Evolutionary conservation across 2,329 filamentous ascomycete species (phyloP).

Genomic region (Nannizziopsis barbatae): DNA sequence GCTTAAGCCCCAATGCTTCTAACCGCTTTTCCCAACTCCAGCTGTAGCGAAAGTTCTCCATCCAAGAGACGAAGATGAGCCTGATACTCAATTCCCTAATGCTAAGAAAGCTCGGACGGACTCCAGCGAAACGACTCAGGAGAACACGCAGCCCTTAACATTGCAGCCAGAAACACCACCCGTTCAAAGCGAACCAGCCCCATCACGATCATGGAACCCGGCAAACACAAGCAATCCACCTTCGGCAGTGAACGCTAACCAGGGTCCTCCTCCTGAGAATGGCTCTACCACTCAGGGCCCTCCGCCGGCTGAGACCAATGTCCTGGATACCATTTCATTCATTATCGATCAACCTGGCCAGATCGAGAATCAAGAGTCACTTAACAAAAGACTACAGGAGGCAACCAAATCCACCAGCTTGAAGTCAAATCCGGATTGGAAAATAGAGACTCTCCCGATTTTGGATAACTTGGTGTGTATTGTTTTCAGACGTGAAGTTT

Average conservation of each 20-base stretch:
- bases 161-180: slow-evolving; percentile 11
- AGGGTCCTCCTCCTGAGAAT: neutral
- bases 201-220: slow-evolving; percentile 7
- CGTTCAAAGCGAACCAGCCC: neutral
- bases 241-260: neutral
- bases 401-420: slow-evolving; percentile 25
- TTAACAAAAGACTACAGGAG: slow-evolving; percentile 26
- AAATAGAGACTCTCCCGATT: slow-evolving; percentile 50
- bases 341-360: slow-evolving; percentile 36
- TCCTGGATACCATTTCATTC: slow-evolving; percentile 32
- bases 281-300: neutral
- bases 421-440: slow-evolving; percentile 38
- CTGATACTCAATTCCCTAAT: slow-evolving; percentile 24
- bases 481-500: neutral
- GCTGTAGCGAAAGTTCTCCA: slow-evolving; percentile 23
- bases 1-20: neutral
- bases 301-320: slow-evolving; percentile 18
- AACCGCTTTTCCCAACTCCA: neutral
- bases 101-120: slow-evolving; percentile 34
- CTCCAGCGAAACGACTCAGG: slow-evolving; percentile 17
- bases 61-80: slow-evolving; percentile 24
- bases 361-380: slow-evolving; percentile 30
- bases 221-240: neutral
- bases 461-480: slow-evolving; percentile 48
- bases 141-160: neutral